Conservation (phyloP, 1,284 basidiomycete species). For the Cutaneotrichosporon mucoides region DNA sequence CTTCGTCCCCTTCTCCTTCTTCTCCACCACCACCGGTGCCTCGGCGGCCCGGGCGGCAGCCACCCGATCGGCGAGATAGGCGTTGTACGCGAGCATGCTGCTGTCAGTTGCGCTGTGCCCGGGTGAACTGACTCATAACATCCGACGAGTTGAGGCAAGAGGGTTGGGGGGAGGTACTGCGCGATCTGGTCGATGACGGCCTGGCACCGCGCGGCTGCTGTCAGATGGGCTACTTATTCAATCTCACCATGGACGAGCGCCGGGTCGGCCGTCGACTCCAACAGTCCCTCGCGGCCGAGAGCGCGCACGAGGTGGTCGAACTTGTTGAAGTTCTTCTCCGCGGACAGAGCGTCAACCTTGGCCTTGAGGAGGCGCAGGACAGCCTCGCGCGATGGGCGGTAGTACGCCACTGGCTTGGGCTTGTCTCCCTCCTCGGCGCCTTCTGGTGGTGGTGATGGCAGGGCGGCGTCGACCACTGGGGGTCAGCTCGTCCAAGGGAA, state of each 20-base stretch:
- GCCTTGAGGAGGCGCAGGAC: constrained; percentile 25
- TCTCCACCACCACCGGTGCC: constrained; percentile 17
- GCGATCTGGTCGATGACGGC: constrained; percentile 33
- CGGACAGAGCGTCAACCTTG: constrained; percentile 35
- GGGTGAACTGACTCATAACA: constrained; percentile 28
- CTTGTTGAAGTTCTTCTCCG: constrained; percentile 25
- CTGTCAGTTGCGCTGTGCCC: background rate
- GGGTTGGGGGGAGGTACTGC: constrained; percentile 27
- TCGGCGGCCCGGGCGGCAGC: constrained; percentile 34
- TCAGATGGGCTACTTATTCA: background rate
- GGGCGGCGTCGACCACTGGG: constrained; percentile 25
- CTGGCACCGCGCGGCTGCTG: constrained; percentile 27
- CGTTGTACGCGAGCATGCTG: constrained; percentile 28
- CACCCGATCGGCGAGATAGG: constrained; percentile 29
- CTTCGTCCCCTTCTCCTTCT: constrained; percentile 22
- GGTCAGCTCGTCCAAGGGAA: background rate
- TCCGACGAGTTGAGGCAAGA: constrained; percentile 11
- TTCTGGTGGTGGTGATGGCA: constrained; percentile 28
- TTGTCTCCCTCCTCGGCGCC: background rate
- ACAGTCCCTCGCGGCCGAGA: constrained; percentile 35
- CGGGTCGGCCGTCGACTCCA: constrained; percentile 14
- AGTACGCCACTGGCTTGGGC: constrained; percentile 22
- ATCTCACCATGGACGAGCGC: constrained; percentile 30
- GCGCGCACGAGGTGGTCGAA: constrained; percentile 43
- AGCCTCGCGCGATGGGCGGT: constrained; percentile 28